Conservation (phyloP, 495 filamentous ascomycete genomes). For the Apodospora peruviana region DNA sequence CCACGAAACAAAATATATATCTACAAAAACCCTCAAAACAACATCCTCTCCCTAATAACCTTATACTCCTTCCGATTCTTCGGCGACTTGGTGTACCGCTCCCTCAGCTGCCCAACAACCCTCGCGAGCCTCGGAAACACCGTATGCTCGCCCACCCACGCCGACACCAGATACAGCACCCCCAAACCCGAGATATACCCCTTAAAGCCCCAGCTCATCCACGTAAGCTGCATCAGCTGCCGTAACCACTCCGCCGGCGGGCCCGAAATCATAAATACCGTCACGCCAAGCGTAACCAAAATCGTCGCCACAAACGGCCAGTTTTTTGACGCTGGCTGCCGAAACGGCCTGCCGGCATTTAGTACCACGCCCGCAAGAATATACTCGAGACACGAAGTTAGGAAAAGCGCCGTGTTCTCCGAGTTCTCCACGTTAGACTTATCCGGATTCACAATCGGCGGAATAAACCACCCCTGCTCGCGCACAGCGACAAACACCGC, state of each 20-base stretch:
- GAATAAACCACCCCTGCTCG: slow-evolving; percentile 77
- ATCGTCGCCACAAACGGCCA: slow-evolving; percentile 81
- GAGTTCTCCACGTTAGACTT: slow-evolving; percentile 84
- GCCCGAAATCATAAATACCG: slow-evolving; percentile 69
- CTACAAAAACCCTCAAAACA: slow-evolving; percentile 19
- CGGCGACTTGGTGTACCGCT: slow-evolving; percentile 46
- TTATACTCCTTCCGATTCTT: slow-evolving; percentile 91
- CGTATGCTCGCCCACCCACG: slow-evolving; percentile 65
- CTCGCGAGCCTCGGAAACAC: slow-evolving; percentile 68
- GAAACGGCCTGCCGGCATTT: slow-evolving; percentile 83
- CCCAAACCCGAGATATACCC: slow-evolving; percentile 64
- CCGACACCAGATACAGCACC: slow-evolving; percentile 55
- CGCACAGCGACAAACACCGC: slow-evolving; percentile 66
- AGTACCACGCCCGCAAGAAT: slow-evolving; percentile 82
- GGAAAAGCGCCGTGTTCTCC: slow-evolving; percentile 84
- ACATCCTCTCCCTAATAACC: slow-evolving; percentile 68
- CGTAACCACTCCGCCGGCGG: slow-evolving; percentile 63
- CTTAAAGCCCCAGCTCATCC: slow-evolving; percentile 64
- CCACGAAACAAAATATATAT: background rate
- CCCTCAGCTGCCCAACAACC: slow-evolving; percentile 54
- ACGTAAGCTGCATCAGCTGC: slow-evolving; percentile 79
- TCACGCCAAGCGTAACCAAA: slow-evolving; percentile 56
- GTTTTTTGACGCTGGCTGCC: slow-evolving; percentile 75
- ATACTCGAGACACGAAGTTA: slow-evolving; percentile 91
- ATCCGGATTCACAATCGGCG: slow-evolving; percentile 66